Base-by-base conservation (phyloP, 1,284 basidiomycete species). In the Moesziomyces sp. region DNA sequence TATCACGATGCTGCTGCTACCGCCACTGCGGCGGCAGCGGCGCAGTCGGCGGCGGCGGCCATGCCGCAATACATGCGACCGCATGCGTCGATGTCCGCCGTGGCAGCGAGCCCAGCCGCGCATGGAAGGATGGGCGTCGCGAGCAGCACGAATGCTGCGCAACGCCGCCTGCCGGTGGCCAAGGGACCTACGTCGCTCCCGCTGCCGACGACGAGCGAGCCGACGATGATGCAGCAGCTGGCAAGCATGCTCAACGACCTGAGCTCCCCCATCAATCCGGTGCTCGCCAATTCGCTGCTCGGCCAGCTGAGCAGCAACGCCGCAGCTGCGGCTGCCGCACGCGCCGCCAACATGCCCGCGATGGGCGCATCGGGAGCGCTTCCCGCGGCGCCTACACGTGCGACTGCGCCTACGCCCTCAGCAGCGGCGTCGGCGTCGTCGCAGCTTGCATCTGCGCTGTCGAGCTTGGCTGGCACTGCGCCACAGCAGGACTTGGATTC, bases 401-500 rank as follows among this genome's bases (percentile, higher is more conserved):
- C 45, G 0, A 3, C 42, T n/a, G 40, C 52, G 13, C 45, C 58
- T 16, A 26, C 57, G 11, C 16, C 70, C 10, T 48, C 64, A 0
- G 46, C 30, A 13, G 35, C 58, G 2, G 18, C 46, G 4, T 65
- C 61, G 14, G 54, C 62, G 1, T 52, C 62, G 24, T 62, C 64
- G 26, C 63, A 67, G 35, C 60, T 73, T 35, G 70, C 67, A 6
- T 71, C 77, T 6, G 69, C 77, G 2, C 57, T 79, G 28, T 75
- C 77, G 13, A 66, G 52, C 34, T 40, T 65, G 1, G 24, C 67
- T n/a, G 55, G 61, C 24, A 49, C 60, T 24, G 19, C 52, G 40
- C 49, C 70, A 14, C 75, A 73, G 55, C 71, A 71, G 23, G 77
- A 79, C 38, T 34, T 79, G 24, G 77, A 79, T 35, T 76, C 75